Percentiles rank a stretch among this genome's conserved stretches.
Evolutionary conservation across 257 asterid genomes (phyloP).

Genomic region (Nicotiana undulata): DNA sequence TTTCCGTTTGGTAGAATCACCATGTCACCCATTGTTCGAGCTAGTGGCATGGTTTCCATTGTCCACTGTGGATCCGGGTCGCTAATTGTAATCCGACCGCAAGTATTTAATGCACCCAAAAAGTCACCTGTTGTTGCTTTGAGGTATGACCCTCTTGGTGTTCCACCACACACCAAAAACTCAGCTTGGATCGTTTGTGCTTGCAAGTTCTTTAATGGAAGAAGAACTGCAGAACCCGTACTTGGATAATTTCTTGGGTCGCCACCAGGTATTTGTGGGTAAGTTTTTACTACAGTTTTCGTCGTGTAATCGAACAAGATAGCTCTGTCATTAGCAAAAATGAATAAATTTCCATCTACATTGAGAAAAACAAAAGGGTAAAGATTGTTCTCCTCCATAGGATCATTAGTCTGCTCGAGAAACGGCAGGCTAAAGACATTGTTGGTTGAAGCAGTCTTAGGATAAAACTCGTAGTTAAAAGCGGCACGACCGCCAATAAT

Average conservation of each 20-base stretch:
- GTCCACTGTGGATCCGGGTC: constrained; percentile 37
- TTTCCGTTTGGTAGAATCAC: constrained; percentile 30
- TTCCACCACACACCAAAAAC: constrained; percentile 34
- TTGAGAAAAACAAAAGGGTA: constrained; percentile 43
- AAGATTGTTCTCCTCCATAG: background rate
- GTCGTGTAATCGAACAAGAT: constrained; percentile 27
- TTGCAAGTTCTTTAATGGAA: constrained; percentile 28
- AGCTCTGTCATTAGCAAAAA: constrained; percentile 43
- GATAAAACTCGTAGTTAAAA: constrained; percentile 11
- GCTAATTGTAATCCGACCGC: constrained; percentile 30
- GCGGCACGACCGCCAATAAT: constrained; percentile 5
- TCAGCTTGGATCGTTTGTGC: constrained; percentile 1
- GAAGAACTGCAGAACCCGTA: constrained; percentile 52
- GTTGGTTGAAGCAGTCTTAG: background rate
- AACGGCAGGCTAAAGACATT: background rate
- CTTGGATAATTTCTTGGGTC: constrained; percentile 58
- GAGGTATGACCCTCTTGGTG: constrained; percentile 20
- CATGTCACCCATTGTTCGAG: constrained; percentile 52
- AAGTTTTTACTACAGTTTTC: constrained; percentile 18
- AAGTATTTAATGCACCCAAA: constrained; percentile 25
- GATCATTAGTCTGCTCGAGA: constrained; percentile 6
- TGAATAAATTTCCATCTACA: constrained; percentile 41
- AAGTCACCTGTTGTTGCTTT: constrained; percentile 11
- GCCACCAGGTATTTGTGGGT: constrained; percentile 37
- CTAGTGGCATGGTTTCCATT: constrained; percentile 44